Evolutionary conservation across 225 moss, liverwort and hornwort genomes (phyloP).

Genomic region (Antitrichia curtipendula): DNA sequence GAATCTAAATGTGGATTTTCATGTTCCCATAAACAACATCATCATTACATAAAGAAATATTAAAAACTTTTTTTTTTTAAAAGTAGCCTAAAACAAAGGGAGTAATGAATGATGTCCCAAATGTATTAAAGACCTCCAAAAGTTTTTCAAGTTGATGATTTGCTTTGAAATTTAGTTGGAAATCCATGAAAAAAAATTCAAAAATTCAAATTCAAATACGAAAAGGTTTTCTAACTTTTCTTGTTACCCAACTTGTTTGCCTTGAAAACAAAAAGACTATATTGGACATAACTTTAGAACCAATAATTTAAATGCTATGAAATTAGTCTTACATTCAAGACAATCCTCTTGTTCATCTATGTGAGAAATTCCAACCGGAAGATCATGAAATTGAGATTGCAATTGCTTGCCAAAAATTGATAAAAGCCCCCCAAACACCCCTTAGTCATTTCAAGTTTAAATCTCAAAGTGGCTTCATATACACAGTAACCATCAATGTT

Average conservation of each 20-base stretch:
- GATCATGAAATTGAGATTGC: not conserved
- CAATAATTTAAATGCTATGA: not conserved
- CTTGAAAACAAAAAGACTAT: not conserved
- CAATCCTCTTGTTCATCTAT: not conserved
- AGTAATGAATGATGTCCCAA: not conserved
- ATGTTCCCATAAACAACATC: not conserved
- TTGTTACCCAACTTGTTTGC: fast-evolving
- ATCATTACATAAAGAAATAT: not conserved
- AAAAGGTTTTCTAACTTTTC: not conserved
- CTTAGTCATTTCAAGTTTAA: not conserved
- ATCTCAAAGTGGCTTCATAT: too few relatives aligned
- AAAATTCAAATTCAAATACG: not conserved
- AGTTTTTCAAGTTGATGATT: not conserved
- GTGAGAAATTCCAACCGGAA: not conserved
- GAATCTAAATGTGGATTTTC: not conserved
- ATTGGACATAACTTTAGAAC: not conserved
- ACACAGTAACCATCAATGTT: too few relatives aligned
- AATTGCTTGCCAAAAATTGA: not conserved
- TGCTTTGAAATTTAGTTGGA: not conserved
- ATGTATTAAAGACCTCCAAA: not conserved
- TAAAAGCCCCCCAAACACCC: too few relatives aligned
- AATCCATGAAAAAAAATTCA: not conserved
- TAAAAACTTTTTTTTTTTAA: not conserved
- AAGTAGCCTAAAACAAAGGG: not conserved
- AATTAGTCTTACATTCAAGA: not conserved